Evolutionary conservation across 192 early-diverging fungal species (phyloP).

Genomic region (Ambispora gerdemannii): DNA sequence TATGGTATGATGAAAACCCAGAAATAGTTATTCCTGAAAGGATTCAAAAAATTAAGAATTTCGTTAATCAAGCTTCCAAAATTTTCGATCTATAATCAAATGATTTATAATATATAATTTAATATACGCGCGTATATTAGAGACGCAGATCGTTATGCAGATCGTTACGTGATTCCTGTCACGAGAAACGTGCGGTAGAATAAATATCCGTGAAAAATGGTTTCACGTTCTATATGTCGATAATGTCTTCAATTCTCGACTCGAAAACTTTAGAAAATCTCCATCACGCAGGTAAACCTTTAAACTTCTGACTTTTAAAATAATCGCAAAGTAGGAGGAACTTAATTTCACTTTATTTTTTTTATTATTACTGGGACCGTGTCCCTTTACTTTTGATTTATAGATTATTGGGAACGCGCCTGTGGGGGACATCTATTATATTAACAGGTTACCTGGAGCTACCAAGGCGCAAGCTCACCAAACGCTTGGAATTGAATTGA

Average conservation of each 20-base stretch:
- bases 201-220: too few relatives aligned
- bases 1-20: too few relatives aligned
- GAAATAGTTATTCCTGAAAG: too few relatives aligned
- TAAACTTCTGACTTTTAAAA: slow-evolving; percentile 6
- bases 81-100: too few relatives aligned
- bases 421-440: slow-evolving; percentile 11
- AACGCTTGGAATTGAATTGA: neutral
- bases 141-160: too few relatives aligned
- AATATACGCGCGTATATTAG: too few relatives aligned
- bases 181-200: too few relatives aligned
- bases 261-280: slow-evolving; percentile 5
- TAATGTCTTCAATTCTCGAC: neutral
- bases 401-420: neutral
- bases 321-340: slow-evolving; percentile 1
- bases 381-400: neutral
- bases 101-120: too few relatives aligned
- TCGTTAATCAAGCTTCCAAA: too few relatives aligned
- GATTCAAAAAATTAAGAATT: too few relatives aligned
- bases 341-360: slow-evolving; percentile 10
- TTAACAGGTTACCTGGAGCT: slow-evolving; percentile 9
- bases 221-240: too few relatives aligned
- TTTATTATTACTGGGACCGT: slow-evolving; percentile 20
- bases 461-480: slow-evolving; percentile 1
- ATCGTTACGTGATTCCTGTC: too few relatives aligned
- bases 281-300: slow-evolving; percentile 5